Conservation (phyloP, 225 moss, liverwort and hornwort genomes). For the Sphagnum tenellum region DNA sequence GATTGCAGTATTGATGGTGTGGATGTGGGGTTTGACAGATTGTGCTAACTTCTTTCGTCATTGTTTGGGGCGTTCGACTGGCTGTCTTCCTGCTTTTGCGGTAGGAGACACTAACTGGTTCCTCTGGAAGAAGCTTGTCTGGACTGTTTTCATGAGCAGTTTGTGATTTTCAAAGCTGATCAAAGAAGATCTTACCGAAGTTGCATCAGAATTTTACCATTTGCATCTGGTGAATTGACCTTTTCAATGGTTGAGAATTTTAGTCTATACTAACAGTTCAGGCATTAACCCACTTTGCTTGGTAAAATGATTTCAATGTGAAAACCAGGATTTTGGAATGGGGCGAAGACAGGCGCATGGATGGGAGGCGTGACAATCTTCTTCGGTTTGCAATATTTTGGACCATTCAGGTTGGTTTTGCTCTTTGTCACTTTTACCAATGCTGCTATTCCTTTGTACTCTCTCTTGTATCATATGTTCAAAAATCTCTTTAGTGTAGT, state of each 20-base stretch:
- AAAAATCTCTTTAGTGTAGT: no score
- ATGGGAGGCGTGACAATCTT: constrained; percentile 62
- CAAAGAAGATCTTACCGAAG: no score
- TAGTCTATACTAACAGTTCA: no score
- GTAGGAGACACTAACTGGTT: constrained; percentile 10
- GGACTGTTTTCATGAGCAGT: no score
- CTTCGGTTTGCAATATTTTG: constrained; percentile 68
- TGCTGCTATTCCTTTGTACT: not conserved
- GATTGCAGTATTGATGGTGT: no score
- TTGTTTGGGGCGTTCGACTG: constrained; percentile 46
- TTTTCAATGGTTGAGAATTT: no score
- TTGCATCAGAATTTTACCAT: no score
- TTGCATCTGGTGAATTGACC: no score
- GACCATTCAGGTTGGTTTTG: constrained; percentile 52
- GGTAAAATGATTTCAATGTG: not conserved
- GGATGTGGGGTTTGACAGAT: constrained; percentile 14
- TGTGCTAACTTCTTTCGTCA: constrained; percentile 38
- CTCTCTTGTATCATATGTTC: not conserved
- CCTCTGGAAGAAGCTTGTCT: no score
- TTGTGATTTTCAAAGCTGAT: no score
- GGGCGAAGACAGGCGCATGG: constrained; percentile 95
- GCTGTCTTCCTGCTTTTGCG: constrained; percentile 43
- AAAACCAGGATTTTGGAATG: constrained; percentile 64
- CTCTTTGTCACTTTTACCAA: not conserved
- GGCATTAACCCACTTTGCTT: no score